Evolutionary conservation across 768 basidiomycete genomes (phyloP).

Genomic region (Suillus plorans): DNA sequence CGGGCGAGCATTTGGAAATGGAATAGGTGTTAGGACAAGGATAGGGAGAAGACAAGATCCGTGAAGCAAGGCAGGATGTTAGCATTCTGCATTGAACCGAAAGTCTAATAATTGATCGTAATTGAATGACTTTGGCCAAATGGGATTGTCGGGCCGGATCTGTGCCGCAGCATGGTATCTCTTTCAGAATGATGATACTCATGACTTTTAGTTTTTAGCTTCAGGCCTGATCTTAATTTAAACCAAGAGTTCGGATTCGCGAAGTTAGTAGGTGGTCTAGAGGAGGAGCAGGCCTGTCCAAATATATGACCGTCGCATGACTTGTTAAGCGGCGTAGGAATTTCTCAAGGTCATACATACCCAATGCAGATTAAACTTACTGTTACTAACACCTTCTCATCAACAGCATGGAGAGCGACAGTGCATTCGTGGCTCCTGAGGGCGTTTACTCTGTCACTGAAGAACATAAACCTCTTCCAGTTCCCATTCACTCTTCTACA

Average conservation of each 20-base stretch:
- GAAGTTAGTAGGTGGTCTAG: no score
- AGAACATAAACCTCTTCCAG: conserved; percentile 68
- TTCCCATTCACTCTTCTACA: conserved; percentile 38
- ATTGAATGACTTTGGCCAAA: neutral
- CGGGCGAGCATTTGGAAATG: conserved; percentile 11
- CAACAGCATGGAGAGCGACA: conserved; percentile 72
- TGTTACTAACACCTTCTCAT: neutral
- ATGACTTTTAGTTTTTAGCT: neutral
- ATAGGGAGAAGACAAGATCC: conserved; percentile 27
- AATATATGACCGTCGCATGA: no score
- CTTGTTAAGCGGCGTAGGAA: neutral
- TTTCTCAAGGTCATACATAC: neutral
- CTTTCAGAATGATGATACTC: no score
- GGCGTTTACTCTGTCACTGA: conserved; percentile 88
- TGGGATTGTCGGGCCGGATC: neutral
- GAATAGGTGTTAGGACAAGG: conserved; percentile 12
- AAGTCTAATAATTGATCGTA: neutral
- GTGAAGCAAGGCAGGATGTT: conserved; percentile 1
- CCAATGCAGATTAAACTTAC: neutral
- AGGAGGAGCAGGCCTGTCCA: no score
- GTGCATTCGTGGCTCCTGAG: conserved; percentile 85
- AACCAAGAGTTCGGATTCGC: no score
- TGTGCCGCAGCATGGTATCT: neutral
- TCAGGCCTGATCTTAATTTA: neutral
- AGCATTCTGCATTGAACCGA: neutral